Evolutionary conservation across 192 early-diverging fungal species (phyloP).

Genomic region (Powellomyces hirtus): DNA sequence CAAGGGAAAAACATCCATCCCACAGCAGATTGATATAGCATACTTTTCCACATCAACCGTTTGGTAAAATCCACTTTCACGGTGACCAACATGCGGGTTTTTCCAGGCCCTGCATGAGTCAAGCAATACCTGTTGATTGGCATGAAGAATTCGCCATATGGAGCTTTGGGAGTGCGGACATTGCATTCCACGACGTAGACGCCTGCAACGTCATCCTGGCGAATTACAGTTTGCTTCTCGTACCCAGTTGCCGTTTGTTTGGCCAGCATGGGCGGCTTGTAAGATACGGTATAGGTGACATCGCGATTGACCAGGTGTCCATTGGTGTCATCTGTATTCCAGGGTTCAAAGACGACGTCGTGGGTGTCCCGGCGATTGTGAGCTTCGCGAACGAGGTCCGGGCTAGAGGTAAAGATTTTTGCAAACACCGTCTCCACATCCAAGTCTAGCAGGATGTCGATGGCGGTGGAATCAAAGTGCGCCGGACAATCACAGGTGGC

Average conservation of each 20-base stretch:
- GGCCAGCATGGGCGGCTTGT: conserved; percentile 22
- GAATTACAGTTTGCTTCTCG: conserved; percentile 10
- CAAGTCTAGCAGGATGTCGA: conserved; percentile 13
- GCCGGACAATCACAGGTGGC: conserved; percentile 3
- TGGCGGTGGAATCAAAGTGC: conserved; percentile 6
- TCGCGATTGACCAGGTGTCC: conserved; percentile 1
- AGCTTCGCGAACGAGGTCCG: conserved; percentile 15
- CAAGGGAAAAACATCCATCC: neutral
- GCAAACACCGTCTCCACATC: conserved; percentile 28
- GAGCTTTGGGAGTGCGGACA: conserved; percentile 27
- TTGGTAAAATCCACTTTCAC: conserved; percentile 33
- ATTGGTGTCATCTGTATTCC: conserved; percentile 4
- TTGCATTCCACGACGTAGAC: conserved; percentile 23
- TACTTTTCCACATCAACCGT: conserved; percentile 37
- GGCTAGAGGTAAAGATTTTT: conserved; percentile 2
- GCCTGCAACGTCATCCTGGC: neutral
- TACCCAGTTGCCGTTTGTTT: conserved; percentile 3
- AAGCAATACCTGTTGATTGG: conserved; percentile 26
- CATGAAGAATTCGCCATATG: conserved; percentile 35
- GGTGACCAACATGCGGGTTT: conserved; percentile 24
- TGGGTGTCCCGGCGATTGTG: conserved; percentile 16
- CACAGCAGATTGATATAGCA: neutral
- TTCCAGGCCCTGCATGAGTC: conserved; percentile 29
- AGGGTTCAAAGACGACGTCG: conserved; percentile 20
- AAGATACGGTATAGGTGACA: conserved; percentile 13